Percentiles rank a stretch among this genome's conserved stretches.
Evolutionary conservation across 371 early-diverging fungal genomes (phyloP).

Genomic region (Rhizopus stolonifer): DNA sequence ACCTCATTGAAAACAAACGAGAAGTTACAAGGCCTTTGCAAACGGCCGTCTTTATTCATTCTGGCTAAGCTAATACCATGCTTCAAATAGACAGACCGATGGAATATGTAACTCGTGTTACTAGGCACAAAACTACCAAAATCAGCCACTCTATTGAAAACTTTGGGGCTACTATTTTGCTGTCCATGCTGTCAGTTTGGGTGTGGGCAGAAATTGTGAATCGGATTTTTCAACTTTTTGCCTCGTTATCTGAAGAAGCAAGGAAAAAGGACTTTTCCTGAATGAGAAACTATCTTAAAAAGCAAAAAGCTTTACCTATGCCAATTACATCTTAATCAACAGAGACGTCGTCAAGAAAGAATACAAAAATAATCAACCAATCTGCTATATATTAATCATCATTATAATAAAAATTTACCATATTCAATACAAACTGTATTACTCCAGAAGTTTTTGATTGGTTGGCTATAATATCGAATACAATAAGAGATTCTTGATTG

Average conservation of each 20-base stretch:
- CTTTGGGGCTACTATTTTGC: conserved; percentile 11
- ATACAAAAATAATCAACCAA: background rate
- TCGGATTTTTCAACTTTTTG: conserved; percentile 2
- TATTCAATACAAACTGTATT: conserved; percentile 1
- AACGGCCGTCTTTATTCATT: conserved; percentile 11
- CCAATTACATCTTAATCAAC: conserved; percentile 3
- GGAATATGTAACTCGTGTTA: conserved; percentile 7
- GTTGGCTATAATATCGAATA: too few species aligned
- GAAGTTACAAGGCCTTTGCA: background rate
- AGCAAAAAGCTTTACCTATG: background rate
- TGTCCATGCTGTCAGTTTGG: conserved; percentile 10
- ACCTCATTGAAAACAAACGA: conserved; percentile 5
- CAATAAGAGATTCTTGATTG: too few species aligned
- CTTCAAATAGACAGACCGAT: conserved; percentile 9
- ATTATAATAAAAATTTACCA: background rate
- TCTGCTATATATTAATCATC: too few species aligned
- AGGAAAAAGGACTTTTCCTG: background rate
- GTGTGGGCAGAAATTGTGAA: conserved; percentile 8
- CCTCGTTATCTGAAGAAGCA: conserved; percentile 8
- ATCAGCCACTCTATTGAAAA: conserved; percentile 14
- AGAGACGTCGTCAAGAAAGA: background rate
- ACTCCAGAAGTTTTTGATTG: too few species aligned
- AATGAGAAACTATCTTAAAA: conserved; percentile 1
- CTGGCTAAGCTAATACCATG: conserved; percentile 8
- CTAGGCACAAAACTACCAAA: conserved; percentile 5